Percentiles rank a stretch among this genome's conserved stretches.
Evolutionary conservation across 2,329 filamentous ascomycete species (phyloP).

Genomic region (Exophiala alcalophila): DNA sequence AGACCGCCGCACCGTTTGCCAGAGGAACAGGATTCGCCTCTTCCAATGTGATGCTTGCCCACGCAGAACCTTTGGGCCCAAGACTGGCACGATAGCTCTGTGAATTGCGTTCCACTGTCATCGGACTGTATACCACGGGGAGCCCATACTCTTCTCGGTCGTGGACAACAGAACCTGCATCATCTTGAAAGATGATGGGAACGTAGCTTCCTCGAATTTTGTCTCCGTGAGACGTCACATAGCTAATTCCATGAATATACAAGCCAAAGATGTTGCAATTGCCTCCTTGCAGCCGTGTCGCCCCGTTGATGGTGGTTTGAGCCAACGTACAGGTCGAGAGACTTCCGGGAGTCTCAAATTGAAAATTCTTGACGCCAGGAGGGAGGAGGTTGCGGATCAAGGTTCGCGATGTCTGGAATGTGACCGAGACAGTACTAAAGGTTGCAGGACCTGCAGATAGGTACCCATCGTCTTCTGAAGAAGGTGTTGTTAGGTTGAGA

Average conservation of each 20-base stretch:
- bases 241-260: background rate
- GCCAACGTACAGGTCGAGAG: background rate
- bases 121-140: conserved; percentile 1
- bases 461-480: no score
- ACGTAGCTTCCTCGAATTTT: background rate
- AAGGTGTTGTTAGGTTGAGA: no score
- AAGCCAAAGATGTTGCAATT: background rate
- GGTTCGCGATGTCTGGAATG: no score
- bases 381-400: no score
- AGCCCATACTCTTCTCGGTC: background rate
- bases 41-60: background rate
- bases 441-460: no score
- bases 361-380: background rate
- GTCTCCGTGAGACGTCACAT: background rate
- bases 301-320: background rate
- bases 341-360: background rate
- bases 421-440: no score
- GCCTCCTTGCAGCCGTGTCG: background rate
- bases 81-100: background rate
- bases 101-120: background rate
- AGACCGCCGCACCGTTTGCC: conserved; percentile 19
- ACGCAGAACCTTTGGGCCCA: background rate
- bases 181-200: background rate
- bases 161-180: background rate
- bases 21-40: background rate